Base-by-base conservation (phyloP, 495 filamentous ascomycete species). In the Immersiella caudata region DNA sequence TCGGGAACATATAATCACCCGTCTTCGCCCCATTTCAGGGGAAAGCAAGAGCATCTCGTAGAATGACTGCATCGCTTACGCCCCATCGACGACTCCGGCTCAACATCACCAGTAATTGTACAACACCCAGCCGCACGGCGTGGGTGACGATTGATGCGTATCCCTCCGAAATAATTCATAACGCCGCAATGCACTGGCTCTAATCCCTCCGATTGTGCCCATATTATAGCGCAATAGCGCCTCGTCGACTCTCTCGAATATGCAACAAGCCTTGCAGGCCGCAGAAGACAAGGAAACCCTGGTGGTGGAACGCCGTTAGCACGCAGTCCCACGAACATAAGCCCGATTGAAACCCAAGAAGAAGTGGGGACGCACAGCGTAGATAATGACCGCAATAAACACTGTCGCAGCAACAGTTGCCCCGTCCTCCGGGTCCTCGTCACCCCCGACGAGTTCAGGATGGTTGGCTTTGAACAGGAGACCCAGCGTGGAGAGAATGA, bases 251-350 rank as follows among this genome's bases (percentile, higher is more conserved):
- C 74, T 90, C 87, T 77, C 91, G 87, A 63, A 89, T 74, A 72
- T 97, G 92, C 54, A 97, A 83, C 68, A 88, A 85, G 58, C 92
- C 93, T 75, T 97, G 93, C 73, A 91, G 86, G 27, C 88, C 90
- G 81, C 93, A 97, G 81, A 96, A 96, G 58, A 95, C 86, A 65
- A 97, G 86, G 82, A 97, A 97, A 0, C 84, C 87, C 93, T 97
- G 61, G 60, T 8, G 62, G 16, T 18, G 40, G 52, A 55, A n/a
- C 8, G 20, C 3, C 14, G n/a, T 73, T 40, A 74, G 72, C 33
- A 68, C 26, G n/a, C 40, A 1, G 49, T 7, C 50, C 2, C 16
- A 8, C 8, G 14, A 24, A 9, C 66, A 22, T 0, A 25, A 40
- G 36, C 12, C 5, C 26, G 54, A 50, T 6, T 26, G n/a, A 46